phyloP scores from a whole-genome alignment of 139 green algal species.

The Tetradesmus lagerheimii region DNA sequence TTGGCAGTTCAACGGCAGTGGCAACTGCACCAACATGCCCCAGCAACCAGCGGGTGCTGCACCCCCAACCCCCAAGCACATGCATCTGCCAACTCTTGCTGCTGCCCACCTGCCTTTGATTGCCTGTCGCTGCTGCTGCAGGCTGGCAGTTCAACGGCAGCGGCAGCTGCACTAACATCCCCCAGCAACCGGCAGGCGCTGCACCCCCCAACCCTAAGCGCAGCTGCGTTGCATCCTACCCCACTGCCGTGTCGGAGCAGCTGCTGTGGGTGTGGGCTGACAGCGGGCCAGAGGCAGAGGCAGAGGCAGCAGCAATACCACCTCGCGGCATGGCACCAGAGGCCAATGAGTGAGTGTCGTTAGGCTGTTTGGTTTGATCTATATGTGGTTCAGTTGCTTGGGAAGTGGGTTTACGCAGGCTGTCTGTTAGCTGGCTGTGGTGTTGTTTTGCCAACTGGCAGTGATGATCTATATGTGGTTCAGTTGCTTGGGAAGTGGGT shows the following conservation, averaged over 20 bases:
- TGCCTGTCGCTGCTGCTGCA: neutral
- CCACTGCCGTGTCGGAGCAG: neutral
- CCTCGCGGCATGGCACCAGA: neutral
- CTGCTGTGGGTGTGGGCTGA: neutral
- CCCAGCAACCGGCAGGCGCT: neutral
- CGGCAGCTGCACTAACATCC: neutral
- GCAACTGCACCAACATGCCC: neutral
- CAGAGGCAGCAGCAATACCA: constrained; percentile 8
- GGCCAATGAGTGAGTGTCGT: neutral
- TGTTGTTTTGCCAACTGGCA: too few species aligned
- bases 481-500: too few species aligned
- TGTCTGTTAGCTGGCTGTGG: too few species aligned
- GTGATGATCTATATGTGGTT: too few species aligned
- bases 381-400: too few species aligned
- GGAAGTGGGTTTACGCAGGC: too few species aligned
- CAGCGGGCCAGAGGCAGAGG: neutral
- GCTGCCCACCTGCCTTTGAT: too few species aligned
- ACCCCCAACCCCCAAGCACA: too few species aligned
- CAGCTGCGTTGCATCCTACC: neutral
- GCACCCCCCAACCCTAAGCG: too few species aligned
- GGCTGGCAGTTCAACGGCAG: constrained; percentile 18
- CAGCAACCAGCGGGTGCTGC: neutral
- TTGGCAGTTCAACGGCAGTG: neutral
- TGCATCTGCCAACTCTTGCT: too few species aligned
- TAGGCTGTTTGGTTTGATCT: too few species aligned